A percentile compares a stretch with the other conserved stretches of the same genome.
phyloP scores from a whole-genome alignment of 441 rosid genomes.

The Pelargonium hybrid region DNA sequence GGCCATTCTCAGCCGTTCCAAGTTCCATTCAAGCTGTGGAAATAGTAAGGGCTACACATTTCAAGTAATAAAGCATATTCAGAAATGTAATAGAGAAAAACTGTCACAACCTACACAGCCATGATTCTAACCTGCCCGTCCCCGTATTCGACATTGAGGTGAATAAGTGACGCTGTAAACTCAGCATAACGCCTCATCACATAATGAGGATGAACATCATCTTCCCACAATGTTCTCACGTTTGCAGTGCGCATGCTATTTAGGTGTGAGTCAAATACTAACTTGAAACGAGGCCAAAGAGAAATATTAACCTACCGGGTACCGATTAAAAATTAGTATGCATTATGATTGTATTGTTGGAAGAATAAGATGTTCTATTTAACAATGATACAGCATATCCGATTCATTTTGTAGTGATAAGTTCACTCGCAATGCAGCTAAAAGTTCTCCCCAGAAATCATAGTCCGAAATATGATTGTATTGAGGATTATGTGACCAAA shows the following conservation, averaged over 20 bases:
- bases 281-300: conserved; percentile 96
- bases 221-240: conserved; percentile 87
- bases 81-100: neutral
- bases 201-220: conserved; percentile 97
- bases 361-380: neutral
- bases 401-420: neutral
- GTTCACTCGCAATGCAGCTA: neutral
- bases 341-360: conserved; percentile 9
- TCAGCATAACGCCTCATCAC: conserved; percentile 99
- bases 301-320: conserved; percentile 68
- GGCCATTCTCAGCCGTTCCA: conserved; percentile 95
- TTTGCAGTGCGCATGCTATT: conserved; percentile 87
- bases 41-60: conserved; percentile 3
- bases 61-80: conserved; percentile 1
- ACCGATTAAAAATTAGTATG: conserved; percentile 18
- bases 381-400: neutral
- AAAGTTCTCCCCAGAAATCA: neutral
- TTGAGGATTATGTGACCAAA: no score
- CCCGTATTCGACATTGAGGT: conserved; percentile 85
- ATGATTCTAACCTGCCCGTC: conserved; percentile 76
- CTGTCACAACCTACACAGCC: neutral
- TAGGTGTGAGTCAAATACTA: conserved; percentile 91
- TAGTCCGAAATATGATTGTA: neutral
- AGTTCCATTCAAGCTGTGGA: conserved; percentile 87
- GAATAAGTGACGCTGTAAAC: conserved; percentile 94